Evolutionary conservation across 805 yeast genomes (phyloP).

Genomic region (Saturnispora dispora): DNA sequence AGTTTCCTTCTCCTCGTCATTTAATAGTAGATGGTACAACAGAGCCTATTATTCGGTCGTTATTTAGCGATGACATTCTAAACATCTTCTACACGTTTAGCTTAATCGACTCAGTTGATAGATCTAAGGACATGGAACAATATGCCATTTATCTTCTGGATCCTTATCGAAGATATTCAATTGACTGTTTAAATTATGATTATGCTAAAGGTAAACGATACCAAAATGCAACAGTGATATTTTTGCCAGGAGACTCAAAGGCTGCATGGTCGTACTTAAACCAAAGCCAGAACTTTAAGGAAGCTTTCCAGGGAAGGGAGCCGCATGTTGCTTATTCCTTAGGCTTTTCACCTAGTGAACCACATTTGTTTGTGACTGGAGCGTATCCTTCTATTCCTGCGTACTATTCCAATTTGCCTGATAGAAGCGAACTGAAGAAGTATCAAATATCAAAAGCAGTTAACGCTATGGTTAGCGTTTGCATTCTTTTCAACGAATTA

Average conservation of each 20-base stretch:
- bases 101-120: constrained; percentile 21
- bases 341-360: constrained; percentile 56
- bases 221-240: constrained; percentile 55
- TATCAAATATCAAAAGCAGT: constrained; percentile 53
- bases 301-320: not conserved
- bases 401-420: constrained; percentile 53
- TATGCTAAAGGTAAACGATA: constrained; percentile 62
- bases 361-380: constrained; percentile 63
- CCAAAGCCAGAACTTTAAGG: constrained; percentile 8
- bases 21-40: constrained; percentile 25
- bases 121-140: constrained; percentile 23
- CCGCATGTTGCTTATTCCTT: constrained; percentile 31
- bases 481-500: constrained; percentile 76
- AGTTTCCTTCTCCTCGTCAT: constrained; percentile 21
- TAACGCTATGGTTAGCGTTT: constrained; percentile 55
- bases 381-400: constrained; percentile 54
- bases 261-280: constrained; percentile 17
- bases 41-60: constrained; percentile 17
- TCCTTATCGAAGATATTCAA: constrained; percentile 48
- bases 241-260: constrained; percentile 49
- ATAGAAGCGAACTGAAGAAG: constrained; percentile 48
- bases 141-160: constrained; percentile 77
- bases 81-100: constrained; percentile 25
- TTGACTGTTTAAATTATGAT: constrained; percentile 75
- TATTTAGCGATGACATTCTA: constrained; percentile 23